A percentile compares a stretch with the other conserved stretches of the same genome.
Conservation (phyloP, 108 stramenopile genomes). For the Nitzschia sp. region DNA sequence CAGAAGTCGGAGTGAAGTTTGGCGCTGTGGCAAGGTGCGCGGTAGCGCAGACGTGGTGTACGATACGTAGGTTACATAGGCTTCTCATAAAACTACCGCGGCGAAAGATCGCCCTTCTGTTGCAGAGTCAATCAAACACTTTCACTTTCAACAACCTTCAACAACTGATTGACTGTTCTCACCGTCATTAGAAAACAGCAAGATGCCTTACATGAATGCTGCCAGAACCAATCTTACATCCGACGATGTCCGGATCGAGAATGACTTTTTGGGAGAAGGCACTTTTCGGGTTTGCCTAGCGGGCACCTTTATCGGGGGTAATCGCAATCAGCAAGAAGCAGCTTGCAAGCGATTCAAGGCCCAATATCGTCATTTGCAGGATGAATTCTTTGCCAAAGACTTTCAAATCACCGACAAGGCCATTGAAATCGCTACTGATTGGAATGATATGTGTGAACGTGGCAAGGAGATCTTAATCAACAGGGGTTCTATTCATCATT, state of each 20-base stretch:
- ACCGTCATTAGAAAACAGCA: not conserved
- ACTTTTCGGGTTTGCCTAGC: slow-evolving; percentile 55
- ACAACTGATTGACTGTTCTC: too few species aligned
- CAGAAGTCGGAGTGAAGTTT: too few species aligned
- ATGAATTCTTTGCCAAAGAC: slow-evolving; percentile 55
- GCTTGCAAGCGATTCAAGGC: slow-evolving; percentile 69
- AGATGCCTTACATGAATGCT: slow-evolving; percentile 26
- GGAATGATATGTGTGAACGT: slow-evolving; percentile 58
- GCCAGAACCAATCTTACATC: slow-evolving; percentile 72
- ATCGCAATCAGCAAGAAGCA: slow-evolving; percentile 70
- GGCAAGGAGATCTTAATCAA: slow-evolving; percentile 61
- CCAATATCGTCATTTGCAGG: slow-evolving; percentile 44
- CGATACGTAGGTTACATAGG: too few species aligned
- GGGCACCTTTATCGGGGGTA: slow-evolving; percentile 70
- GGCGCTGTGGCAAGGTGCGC: too few species aligned
- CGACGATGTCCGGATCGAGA: slow-evolving; percentile 28
- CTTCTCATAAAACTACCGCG: too few species aligned
- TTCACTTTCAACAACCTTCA: too few species aligned
- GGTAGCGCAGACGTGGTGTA: too few species aligned
- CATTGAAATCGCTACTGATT: slow-evolving; percentile 61
- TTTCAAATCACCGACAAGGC: slow-evolving; percentile 57
- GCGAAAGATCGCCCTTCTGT: too few species aligned
- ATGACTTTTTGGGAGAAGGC: slow-evolving; percentile 44
- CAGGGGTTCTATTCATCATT: slow-evolving; percentile 44
- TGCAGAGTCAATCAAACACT: too few species aligned